phyloP scores from a whole-genome alignment of 352 stramenopile genomes.

The Pythium scleroteichum region DNA sequence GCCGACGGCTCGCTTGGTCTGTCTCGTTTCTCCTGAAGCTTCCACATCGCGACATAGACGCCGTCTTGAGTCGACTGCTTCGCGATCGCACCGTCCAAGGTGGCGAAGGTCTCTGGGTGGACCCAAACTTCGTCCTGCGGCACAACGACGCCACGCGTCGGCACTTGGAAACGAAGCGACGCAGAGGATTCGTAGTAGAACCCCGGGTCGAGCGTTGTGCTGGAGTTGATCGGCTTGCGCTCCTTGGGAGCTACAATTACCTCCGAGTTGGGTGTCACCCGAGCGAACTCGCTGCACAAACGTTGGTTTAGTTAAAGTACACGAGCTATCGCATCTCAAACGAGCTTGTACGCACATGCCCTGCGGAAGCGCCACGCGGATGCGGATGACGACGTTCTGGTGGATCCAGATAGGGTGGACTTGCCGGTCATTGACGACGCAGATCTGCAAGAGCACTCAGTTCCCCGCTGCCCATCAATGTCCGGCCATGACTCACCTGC shows the following conservation, averaged over 20 bases:
- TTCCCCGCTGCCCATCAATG: too few relatives aligned
- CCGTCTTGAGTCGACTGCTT: constrained; percentile 7
- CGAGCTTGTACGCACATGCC: constrained; percentile 52
- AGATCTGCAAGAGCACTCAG: constrained; percentile 51
- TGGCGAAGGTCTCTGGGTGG: constrained; percentile 56
- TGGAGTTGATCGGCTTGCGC: constrained; percentile 33
- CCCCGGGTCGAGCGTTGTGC: constrained; percentile 40
- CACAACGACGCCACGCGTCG: neutral
- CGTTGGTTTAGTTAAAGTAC: neutral
- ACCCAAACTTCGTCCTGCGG: constrained; percentile 63
- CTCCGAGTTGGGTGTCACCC: constrained; percentile 68
- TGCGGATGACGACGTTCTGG: constrained; percentile 72
- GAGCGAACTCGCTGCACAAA: constrained; percentile 56
- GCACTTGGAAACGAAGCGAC: constrained; percentile 49
- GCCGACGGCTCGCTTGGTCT: neutral
- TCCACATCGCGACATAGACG: constrained; percentile 22
- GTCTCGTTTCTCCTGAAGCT: constrained; percentile 11
- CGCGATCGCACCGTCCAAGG: constrained; percentile 57
- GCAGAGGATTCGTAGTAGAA: constrained; percentile 66
- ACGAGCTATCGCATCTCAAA: neutral
- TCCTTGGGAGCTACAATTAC: constrained; percentile 80
- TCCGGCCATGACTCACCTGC: constrained; percentile 46
- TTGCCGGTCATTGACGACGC: constrained; percentile 86
- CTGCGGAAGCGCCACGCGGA: constrained; percentile 53
- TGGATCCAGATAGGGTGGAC: constrained; percentile 83